phyloP scores from a whole-genome alignment of 345 rosid genomes.

The Fremontodendron californicum region DNA sequence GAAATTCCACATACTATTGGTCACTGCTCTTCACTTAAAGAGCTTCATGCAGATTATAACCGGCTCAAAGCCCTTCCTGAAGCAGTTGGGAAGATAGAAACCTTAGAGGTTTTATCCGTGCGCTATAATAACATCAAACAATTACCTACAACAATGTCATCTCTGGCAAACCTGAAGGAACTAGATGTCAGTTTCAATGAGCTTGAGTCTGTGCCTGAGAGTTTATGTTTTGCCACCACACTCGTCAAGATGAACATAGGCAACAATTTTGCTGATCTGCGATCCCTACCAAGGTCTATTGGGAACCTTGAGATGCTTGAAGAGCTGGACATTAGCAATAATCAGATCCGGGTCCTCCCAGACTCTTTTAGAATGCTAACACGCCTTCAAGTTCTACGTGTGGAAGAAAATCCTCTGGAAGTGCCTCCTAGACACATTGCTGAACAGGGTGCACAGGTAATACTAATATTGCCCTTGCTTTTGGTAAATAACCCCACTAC shows the following conservation, averaged over 20 bases:
- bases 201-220: constrained; percentile 93
- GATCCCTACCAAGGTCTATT: constrained; percentile 74
- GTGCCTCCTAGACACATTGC: constrained; percentile 78
- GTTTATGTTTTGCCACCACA: constrained; percentile 77
- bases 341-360: constrained; percentile 89
- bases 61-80: constrained; percentile 95
- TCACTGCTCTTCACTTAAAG: constrained; percentile 61
- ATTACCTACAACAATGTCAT: constrained; percentile 87
- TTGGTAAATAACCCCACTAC: background rate
- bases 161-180: constrained; percentile 70
- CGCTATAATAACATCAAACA: constrained; percentile 89
- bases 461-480: constrained; percentile 18
- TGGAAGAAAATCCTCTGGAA: constrained; percentile 79
- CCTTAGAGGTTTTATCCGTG: constrained; percentile 67
- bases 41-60: constrained; percentile 84
- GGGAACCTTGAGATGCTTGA: constrained; percentile 94
- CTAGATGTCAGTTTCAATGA: constrained; percentile 94
- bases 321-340: constrained; percentile 92
- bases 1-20: constrained; percentile 84
- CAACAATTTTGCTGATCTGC: constrained; percentile 89
- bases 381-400: constrained; percentile 53
- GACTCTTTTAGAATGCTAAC: constrained; percentile 78
- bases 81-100: constrained; percentile 85
- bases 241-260: constrained; percentile 89
- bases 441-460: constrained; percentile 90